Evolutionary conservation across 345 rosid genomes (phyloP).

Genomic region (Citrus hindsii): DNA sequence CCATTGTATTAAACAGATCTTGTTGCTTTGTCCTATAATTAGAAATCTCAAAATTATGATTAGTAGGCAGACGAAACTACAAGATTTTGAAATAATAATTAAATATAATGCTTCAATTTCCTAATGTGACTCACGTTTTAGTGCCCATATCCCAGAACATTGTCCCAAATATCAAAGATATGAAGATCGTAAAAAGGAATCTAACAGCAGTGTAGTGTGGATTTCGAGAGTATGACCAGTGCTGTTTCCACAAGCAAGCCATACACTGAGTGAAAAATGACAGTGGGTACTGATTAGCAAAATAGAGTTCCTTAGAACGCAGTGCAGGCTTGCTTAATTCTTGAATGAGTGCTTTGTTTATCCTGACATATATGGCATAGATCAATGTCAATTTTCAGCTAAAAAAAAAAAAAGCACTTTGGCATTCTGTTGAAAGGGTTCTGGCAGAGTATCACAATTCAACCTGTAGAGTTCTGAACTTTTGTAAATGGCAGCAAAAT

Average conservation of each 20-base stretch:
- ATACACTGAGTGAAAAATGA: constrained; percentile 26
- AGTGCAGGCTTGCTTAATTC: constrained; percentile 33
- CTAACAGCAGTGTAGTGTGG: constrained; percentile 44
- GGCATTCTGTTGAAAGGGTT: background rate
- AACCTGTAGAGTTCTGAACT: constrained; percentile 43
- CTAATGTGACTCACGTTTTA: constrained; percentile 22
- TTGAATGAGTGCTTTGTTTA: constrained; percentile 37
- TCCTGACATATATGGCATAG: constrained; percentile 15
- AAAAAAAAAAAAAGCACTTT: background rate
- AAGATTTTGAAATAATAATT: background rate
- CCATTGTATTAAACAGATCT: constrained; percentile 50
- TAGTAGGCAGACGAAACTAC: background rate
- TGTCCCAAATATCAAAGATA: constrained; percentile 36
- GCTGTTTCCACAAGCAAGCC: constrained; percentile 54
- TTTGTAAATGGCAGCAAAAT: constrained; percentile 35
- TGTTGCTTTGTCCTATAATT: constrained; percentile 19
- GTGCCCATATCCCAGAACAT: constrained; percentile 42
- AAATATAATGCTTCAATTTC: background rate
- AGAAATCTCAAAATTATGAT: background rate
- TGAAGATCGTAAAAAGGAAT: constrained; percentile 29
- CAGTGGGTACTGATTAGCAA: constrained; percentile 27
- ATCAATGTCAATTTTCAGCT: background rate
- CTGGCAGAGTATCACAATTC: background rate
- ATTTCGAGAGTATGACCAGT: constrained; percentile 43
- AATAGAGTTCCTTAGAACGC: constrained; percentile 33